phyloP scores from a whole-genome alignment of 2,329 filamentous ascomycete species.

The Cadophora luteo-olivacea region DNA sequence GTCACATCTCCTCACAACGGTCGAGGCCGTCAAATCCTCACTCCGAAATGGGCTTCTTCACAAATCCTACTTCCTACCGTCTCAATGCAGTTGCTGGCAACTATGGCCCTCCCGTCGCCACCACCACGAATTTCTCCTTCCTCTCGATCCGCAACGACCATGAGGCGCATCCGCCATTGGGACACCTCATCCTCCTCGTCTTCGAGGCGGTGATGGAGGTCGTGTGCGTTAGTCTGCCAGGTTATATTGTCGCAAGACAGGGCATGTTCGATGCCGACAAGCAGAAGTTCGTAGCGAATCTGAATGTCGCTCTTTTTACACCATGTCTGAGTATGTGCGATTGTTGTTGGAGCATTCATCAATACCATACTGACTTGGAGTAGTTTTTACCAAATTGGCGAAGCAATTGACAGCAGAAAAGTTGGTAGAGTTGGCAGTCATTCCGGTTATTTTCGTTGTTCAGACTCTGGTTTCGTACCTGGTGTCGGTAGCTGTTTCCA shows the following conservation, averaged over 20 bases:
- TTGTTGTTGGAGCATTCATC: not conserved
- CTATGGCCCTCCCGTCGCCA: constrained; percentile 35
- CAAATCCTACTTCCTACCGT: constrained; percentile 55
- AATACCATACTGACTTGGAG: constrained; percentile 23
- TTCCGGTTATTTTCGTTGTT: constrained; percentile 90
- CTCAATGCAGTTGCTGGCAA: constrained; percentile 47
- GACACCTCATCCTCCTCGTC: constrained; percentile 56
- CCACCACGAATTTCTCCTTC: constrained; percentile 36
- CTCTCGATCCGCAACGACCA: constrained; percentile 36
- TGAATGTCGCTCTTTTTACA: constrained; percentile 96
- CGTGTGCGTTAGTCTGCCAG: constrained; percentile 91
- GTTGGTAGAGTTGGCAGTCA: constrained; percentile 87
- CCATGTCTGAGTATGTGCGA: constrained; percentile 83
- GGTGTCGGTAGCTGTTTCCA: constrained; percentile 74
- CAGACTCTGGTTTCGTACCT: constrained; percentile 88
- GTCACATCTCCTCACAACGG: constrained; percentile 24
- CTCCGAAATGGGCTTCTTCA: constrained; percentile 51
- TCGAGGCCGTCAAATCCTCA: constrained; percentile 34
- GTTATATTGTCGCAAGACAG: constrained; percentile 87
- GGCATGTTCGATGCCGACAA: constrained; percentile 95
- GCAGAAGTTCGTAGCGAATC: constrained; percentile 94
- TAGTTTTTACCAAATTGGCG: constrained; percentile 96
- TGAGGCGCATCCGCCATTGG: constrained; percentile 52
- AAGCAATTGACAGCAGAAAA: constrained; percentile 93
- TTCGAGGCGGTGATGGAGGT: constrained; percentile 96